phyloP scores from a whole-genome alignment of 139 green algal species.

The Eudorina sp. region DNA sequence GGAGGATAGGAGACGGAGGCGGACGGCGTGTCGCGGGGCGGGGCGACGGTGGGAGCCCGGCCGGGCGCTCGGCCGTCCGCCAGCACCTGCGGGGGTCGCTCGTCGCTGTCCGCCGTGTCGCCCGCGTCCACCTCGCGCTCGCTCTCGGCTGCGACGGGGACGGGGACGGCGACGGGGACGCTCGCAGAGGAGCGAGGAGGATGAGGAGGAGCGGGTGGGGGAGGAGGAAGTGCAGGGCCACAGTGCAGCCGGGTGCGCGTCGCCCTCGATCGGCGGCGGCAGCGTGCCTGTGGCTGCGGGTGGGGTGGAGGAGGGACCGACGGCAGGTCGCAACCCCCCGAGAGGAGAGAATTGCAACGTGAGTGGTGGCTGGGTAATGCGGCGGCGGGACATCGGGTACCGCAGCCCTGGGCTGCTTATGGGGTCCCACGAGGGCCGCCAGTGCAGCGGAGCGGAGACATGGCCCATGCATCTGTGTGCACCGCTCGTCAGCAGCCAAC shows the following conservation, averaged over 20 bases:
- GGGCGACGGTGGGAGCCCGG: background rate
- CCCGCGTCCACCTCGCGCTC: background rate
- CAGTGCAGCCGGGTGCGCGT: background rate
- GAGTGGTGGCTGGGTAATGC: no score
- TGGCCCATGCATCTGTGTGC: no score
- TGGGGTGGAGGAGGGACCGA: no score
- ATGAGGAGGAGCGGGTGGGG: background rate
- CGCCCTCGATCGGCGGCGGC: conserved; percentile 11
- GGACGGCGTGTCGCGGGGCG: background rate
- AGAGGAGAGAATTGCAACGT: no score
- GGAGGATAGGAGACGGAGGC: background rate
- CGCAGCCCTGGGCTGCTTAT: no score
- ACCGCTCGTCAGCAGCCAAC: no score
- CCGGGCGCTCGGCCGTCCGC: background rate
- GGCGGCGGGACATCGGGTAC: no score
- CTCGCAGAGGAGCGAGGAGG: background rate
- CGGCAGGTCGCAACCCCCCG: no score
- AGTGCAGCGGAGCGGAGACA: no score
- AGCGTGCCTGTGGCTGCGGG: no score
- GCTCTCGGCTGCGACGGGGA: background rate
- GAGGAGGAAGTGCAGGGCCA: background rate
- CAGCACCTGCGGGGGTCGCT: background rate
- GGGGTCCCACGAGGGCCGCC: no score
- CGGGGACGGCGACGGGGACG: background rate
- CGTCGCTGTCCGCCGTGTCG: background rate